Conservation (phyloP, 192 early-diverging fungal genomes). For the Rhizophagus sp. region DNA sequence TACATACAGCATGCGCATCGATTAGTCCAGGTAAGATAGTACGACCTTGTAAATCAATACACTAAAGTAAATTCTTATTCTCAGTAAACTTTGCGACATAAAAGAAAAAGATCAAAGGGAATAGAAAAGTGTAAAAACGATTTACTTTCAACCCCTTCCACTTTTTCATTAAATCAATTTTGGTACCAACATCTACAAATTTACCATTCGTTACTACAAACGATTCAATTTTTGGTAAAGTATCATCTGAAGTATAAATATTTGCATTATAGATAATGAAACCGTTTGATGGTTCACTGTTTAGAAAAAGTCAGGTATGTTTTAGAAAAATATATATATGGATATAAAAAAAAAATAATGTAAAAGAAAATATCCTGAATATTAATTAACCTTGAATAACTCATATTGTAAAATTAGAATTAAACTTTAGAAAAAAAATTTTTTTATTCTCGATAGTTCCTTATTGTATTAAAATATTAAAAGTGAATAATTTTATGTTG, state of each 20-base stretch:
- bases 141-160: constrained; percentile 18
- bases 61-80: not conserved
- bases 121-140: not conserved
- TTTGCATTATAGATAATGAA: constrained; percentile 45
- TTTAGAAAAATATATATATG: no score
- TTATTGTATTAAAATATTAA: no score
- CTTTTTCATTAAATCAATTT: constrained; percentile 15
- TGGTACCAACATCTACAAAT: constrained; percentile 44
- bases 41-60: constrained; percentile 33
- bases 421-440: no score
- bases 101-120: not conserved
- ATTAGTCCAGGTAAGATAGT: constrained; percentile 53
- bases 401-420: no score
- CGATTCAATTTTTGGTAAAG: constrained; percentile 21
- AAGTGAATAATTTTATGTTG: no score
- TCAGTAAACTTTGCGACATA: not conserved
- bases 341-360: no score
- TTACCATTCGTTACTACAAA: constrained; percentile 44
- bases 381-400: no score
- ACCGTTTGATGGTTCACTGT: not conserved
- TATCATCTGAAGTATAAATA: constrained; percentile 44
- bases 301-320: no score
- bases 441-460: no score
- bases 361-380: no score
- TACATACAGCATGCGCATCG: constrained; percentile 52